These are phyloP conservation scores for Blastobotrys apis DNA, from an alignment of 1,139 yeast species.

Conservation along the genomic window DNA sequence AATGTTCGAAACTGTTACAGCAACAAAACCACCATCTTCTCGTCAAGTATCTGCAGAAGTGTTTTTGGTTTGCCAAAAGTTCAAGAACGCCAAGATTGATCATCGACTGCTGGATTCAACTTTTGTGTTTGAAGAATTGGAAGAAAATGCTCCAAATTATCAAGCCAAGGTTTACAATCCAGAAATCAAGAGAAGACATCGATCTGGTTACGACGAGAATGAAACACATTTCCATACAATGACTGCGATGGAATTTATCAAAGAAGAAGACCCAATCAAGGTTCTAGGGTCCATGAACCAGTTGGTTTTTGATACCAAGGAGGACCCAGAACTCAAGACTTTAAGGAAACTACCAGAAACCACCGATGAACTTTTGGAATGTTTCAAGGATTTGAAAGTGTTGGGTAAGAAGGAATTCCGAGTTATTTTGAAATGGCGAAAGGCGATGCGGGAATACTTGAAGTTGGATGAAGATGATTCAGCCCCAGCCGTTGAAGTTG, in stretches of 20 bases:
- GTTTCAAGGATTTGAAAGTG: conserved; percentile 86
- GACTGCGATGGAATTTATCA: conserved; percentile 75
- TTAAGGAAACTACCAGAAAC: conserved; percentile 70
- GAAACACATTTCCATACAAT: conserved; percentile 72
- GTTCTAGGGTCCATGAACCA: conserved; percentile 60
- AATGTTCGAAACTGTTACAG: conserved; percentile 91
- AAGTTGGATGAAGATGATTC: conserved; percentile 57
- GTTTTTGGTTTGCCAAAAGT: conserved; percentile 92
- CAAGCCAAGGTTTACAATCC: conserved; percentile 94
- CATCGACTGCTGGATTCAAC: conserved; percentile 88
- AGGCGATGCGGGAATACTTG: conserved; percentile 72
- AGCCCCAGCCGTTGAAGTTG: conserved; percentile 48
- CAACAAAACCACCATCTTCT: conserved; percentile 97
- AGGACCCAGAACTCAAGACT: conserved; percentile 67
- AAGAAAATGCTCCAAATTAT: conserved; percentile 62
- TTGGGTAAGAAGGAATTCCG: conserved; percentile 93
- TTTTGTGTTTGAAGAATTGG: conserved; percentile 87
- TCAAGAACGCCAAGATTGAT: conserved; percentile 89
- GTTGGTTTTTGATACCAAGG: conserved; percentile 47
- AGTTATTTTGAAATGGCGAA: conserved; percentile 77
- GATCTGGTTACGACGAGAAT: conserved; percentile 97
- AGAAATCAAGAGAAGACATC: conserved; percentile 80
- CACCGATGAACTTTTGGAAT: conserved; percentile 70
- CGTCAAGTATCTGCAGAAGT: conserved; percentile 99
- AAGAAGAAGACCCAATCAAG: conserved; percentile 77